These are phyloP conservation scores for Trichoderma koningiopsis DNA, from an alignment of 2,329 filamentous ascomycete species.

Conservation along the genomic window DNA sequence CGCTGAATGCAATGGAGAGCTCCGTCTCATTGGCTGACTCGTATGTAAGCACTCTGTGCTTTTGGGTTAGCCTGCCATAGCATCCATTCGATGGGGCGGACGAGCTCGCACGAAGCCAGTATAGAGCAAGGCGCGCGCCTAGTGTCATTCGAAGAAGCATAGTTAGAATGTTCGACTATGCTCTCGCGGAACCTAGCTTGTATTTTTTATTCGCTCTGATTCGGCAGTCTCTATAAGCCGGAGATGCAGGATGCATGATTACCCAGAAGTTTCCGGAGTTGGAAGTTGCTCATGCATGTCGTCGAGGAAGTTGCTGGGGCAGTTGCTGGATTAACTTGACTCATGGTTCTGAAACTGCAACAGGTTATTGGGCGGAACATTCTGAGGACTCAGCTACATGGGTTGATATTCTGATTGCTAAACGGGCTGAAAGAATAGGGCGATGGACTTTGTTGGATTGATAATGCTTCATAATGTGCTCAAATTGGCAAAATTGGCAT, in stretches of 20 bases:
- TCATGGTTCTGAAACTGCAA: not conserved
- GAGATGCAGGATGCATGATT: not conserved
- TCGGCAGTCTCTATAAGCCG: not conserved
- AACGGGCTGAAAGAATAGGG: not conserved
- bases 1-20: not conserved
- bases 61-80: not conserved
- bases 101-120: conserved; percentile 14
- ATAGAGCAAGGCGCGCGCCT: not conserved
- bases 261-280: not conserved
- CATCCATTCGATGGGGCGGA: not conserved
- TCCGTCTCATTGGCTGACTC: not conserved
- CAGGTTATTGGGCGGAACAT: not conserved
- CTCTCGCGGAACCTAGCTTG: too few species aligned
- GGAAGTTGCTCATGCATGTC: not conserved
- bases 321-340: not conserved
- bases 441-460: not conserved
- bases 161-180: not conserved
- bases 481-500: not conserved
- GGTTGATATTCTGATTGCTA: not conserved
- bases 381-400: not conserved
- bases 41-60: not conserved
- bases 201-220: not conserved
- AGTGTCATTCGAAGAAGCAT: not conserved
- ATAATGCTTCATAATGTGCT: conserved; percentile 1
- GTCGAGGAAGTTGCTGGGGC: not conserved